A percentile compares a stretch with the other conserved stretches of the same genome.
Evolutionary conservation across 805 yeast species (phyloP).

Genomic region (Citeromyces matritensis): DNA sequence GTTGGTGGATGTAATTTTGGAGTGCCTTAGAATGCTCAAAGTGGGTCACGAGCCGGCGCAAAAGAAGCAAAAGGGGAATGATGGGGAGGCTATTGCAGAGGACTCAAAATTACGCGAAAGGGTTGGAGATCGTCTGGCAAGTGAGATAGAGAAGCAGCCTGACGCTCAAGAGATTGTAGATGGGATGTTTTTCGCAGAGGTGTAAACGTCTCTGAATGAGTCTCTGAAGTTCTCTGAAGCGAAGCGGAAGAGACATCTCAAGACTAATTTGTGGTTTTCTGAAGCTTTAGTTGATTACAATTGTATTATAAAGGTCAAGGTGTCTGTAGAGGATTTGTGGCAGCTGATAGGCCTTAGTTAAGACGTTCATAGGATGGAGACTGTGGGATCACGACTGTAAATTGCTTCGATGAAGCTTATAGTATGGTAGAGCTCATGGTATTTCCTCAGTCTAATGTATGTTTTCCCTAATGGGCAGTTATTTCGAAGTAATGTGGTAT

Average conservation of each 20-base stretch:
- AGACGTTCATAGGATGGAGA: too few species aligned
- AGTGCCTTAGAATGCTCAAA: conserved; percentile 1
- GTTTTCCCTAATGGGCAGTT: too few species aligned
- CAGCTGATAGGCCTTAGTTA: background rate
- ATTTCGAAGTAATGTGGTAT: too few species aligned
- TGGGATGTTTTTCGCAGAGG: conserved; percentile 66
- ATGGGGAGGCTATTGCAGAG: conserved; percentile 15
- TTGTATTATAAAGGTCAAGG: background rate
- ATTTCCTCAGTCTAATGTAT: too few species aligned
- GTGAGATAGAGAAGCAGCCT: conserved; percentile 26
- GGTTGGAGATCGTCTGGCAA: conserved; percentile 46
- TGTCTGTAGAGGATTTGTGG: background rate
- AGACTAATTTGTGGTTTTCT: background rate
- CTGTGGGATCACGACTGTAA: too few species aligned
- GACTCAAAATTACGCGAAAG: conserved; percentile 30
- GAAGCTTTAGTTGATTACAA: background rate
- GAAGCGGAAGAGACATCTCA: conserved; percentile 6
- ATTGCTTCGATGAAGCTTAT: too few species aligned
- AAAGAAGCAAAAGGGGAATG: conserved; percentile 21
- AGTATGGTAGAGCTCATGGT: too few species aligned
- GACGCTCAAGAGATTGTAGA: conserved; percentile 36
- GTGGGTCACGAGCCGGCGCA: conserved; percentile 11
- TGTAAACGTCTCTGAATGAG: conserved; percentile 15
- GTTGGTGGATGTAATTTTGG: conserved; percentile 3
- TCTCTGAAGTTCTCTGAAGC: conserved; percentile 17